Percentiles rank a stretch among this genome's conserved stretches.
Conservation (phyloP, 2,329 filamentous ascomycete genomes). For the Albophoma yamanashiensis region DNA sequence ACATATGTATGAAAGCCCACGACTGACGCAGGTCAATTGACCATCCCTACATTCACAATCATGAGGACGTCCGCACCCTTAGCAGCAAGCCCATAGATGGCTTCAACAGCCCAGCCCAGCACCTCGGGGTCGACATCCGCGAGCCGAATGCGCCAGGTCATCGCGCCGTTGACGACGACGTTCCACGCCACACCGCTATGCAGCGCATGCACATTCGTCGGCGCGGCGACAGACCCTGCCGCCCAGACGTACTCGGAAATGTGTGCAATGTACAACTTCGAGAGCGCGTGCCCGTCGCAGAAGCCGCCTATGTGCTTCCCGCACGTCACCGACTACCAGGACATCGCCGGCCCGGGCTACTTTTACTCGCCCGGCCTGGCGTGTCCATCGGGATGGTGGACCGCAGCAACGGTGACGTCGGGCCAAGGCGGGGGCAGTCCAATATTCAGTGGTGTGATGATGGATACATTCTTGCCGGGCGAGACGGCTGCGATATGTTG, state of each 20-base stretch:
- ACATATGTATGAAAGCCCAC: background rate
- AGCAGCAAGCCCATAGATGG: background rate
- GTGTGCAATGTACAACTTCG: background rate
- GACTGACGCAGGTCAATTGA: background rate
- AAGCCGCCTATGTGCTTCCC: background rate
- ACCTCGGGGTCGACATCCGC: background rate
- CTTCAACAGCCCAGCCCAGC: background rate
- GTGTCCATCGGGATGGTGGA: background rate
- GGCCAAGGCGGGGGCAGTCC: background rate
- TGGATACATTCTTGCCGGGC: background rate
- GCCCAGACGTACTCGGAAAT: background rate
- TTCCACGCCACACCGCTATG: background rate
- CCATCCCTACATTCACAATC: background rate
- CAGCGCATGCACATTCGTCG: background rate
- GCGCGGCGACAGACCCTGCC: slow-evolving; percentile 1
- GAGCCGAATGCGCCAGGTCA: background rate
- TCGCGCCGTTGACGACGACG: background rate
- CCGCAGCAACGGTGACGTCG: background rate
- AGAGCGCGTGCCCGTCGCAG: background rate
- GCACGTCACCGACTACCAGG: slow-evolving; percentile 1
- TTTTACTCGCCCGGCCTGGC: background rate
- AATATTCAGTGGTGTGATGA: background rate
- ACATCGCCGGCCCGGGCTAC: background rate
- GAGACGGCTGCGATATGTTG: background rate
- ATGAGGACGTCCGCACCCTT: background rate